A percentile compares a stretch with the other conserved stretches of the same genome.
Conservation (phyloP, 768 basidiomycete genomes). For the Sporobolomyces roseus region DNA sequence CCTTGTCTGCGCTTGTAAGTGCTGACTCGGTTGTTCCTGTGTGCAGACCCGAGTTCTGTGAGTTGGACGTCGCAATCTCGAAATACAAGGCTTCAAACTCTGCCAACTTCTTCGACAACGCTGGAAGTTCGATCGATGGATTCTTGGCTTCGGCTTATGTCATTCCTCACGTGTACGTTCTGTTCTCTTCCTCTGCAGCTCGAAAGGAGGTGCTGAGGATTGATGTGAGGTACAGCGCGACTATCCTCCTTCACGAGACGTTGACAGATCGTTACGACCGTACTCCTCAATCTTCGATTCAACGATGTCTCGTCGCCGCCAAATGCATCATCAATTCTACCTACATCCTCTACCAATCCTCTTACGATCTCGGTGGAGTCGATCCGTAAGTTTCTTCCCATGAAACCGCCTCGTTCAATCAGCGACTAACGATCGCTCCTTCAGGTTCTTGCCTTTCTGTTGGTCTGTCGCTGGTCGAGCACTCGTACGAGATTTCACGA, state of each 20-base stretch:
- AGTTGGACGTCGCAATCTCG: conserved; percentile 31
- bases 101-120: conserved; percentile 28
- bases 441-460: conserved; percentile 33
- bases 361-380: conserved; percentile 26
- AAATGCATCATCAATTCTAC: conserved; percentile 40
- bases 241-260: conserved; percentile 39
- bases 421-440: too few relatives aligned
- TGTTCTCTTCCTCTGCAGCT: too few relatives aligned
- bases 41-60: conserved; percentile 23
- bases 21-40: neutral
- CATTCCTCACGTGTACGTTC: conserved; percentile 36
- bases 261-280: conserved; percentile 30
- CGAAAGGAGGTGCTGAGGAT: too few relatives aligned
- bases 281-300: conserved; percentile 23
- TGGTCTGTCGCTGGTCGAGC: conserved; percentile 33
- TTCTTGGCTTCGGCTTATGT: conserved; percentile 31
- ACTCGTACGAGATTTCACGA: conserved; percentile 35
- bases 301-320: conserved; percentile 24
- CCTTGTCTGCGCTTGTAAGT: neutral
- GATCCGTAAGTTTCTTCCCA: conserved; percentile 25
- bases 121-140: conserved; percentile 24
- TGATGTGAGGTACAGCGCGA: too few relatives aligned
- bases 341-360: conserved; percentile 24
- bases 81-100: conserved; percentile 33
- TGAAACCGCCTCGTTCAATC: too few relatives aligned